A percentile compares a stretch with the other conserved stretches of the same genome.
These are phyloP conservation scores for Cytidiella melzeri DNA, from an alignment of 768 basidiomycete species.

Conservation along the genomic window DNA sequence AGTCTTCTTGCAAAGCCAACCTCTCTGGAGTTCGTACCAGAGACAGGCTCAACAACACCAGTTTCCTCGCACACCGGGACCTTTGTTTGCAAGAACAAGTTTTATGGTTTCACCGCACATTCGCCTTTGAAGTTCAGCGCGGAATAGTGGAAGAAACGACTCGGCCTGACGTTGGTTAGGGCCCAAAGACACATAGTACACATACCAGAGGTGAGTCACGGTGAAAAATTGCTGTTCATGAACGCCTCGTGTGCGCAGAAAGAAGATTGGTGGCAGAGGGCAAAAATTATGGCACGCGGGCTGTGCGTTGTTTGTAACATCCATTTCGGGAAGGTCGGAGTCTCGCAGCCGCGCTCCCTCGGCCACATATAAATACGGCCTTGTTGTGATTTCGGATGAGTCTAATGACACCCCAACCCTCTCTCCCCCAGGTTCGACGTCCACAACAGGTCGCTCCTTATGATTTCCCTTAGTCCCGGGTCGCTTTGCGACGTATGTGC, in stretches of 20 bases:
- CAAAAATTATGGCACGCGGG: slow-evolving; percentile 13
- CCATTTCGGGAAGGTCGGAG: slow-evolving; percentile 13
- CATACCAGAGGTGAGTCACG: slow-evolving; percentile 16
- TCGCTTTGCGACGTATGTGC: slow-evolving; percentile 88
- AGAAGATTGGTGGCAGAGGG: slow-evolving; percentile 14
- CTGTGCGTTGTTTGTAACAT: slow-evolving; percentile 11
- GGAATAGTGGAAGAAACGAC: slow-evolving; percentile 19
- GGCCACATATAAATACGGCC: slow-evolving; percentile 23
- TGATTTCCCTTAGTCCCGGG: slow-evolving; percentile 80
- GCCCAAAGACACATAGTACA: slow-evolving; percentile 10
- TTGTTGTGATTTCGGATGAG: slow-evolving; percentile 17
- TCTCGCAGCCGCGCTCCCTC: slow-evolving; percentile 13
- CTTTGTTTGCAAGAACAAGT: slow-evolving; percentile 13
- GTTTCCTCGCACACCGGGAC: slow-evolving; percentile 2
- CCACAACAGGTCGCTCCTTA: slow-evolving; percentile 29
- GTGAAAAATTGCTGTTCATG: slow-evolving; percentile 1
- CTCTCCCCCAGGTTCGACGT: slow-evolving; percentile 18
- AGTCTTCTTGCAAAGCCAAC: slow-evolving; percentile 15
- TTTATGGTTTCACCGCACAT: slow-evolving; percentile 25
- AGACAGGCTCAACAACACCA: slow-evolving; percentile 2
- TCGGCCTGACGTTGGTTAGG: slow-evolving; percentile 17
- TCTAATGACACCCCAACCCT: slow-evolving; percentile 24
- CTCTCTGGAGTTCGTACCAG: slow-evolving; percentile 14
- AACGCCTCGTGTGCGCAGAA: slow-evolving; percentile 11
- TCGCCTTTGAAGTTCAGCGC: slow-evolving; percentile 18